phyloP scores from a whole-genome alignment of 148 eudicot genomes.

The Diospyros kaki region DNA sequence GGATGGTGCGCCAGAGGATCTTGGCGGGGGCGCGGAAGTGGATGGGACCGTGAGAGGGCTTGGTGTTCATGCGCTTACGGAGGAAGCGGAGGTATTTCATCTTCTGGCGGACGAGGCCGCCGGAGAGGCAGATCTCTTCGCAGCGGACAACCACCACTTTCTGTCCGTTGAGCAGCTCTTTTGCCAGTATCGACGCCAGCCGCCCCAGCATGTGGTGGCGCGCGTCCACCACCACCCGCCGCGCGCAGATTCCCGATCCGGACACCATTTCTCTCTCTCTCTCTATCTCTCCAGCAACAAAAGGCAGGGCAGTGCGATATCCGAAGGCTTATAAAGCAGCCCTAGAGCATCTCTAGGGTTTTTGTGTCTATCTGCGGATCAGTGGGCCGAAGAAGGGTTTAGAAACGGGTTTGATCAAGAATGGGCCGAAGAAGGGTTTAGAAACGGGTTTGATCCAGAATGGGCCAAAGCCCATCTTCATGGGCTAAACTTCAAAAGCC shows the following conservation, averaged over 20 bases:
- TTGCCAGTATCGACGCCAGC: slow-evolving; percentile 32
- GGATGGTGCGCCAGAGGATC: slow-evolving; percentile 44
- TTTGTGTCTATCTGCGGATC: too few species aligned
- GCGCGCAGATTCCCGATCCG: slow-evolving; percentile 32
- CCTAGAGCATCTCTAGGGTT: too few species aligned
- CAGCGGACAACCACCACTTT: slow-evolving; percentile 33
- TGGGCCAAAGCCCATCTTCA: too few species aligned
- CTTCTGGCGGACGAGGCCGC: slow-evolving; percentile 44
- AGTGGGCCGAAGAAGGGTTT: too few species aligned
- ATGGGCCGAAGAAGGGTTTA: too few species aligned
- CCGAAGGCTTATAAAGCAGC: too few species aligned
- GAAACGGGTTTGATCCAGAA: too few species aligned
- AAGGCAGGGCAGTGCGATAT: not conserved
- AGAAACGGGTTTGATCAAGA: too few species aligned
- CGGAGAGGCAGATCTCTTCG: slow-evolving; percentile 46
- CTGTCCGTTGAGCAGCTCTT: slow-evolving; percentile 39
- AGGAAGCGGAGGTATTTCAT: slow-evolving; percentile 41
- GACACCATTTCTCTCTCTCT: slow-evolving; percentile 27
- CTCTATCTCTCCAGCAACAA: not conserved
- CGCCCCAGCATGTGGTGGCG: slow-evolving; percentile 48
- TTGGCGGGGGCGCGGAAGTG: slow-evolving; percentile 44
- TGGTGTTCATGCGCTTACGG: slow-evolving; percentile 45
- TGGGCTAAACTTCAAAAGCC: too few species aligned
- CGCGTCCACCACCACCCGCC: slow-evolving; percentile 37
- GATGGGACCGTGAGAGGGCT: slow-evolving; percentile 45